Conservation (phyloP, 2,329 filamentous ascomycete species). For the Trichoderma sp. region DNA sequence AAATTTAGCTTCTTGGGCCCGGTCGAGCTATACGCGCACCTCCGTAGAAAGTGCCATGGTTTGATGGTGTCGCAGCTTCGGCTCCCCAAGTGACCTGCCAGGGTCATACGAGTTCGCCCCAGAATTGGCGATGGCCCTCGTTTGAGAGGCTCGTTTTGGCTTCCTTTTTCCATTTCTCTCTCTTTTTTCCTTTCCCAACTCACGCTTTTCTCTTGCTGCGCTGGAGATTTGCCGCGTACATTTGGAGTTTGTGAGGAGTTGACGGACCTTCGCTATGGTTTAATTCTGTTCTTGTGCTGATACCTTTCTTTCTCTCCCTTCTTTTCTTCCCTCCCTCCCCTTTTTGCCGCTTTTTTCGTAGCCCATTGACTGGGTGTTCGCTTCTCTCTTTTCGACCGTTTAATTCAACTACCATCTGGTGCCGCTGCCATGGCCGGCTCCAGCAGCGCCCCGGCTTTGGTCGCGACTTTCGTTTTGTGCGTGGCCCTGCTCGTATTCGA, state of each 20-base stretch:
- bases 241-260: conserved; percentile 26
- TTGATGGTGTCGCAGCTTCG: conserved; percentile 2
- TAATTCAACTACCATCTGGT: conserved; percentile 37
- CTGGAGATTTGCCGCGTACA: conserved; percentile 31
- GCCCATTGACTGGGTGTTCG: conserved; percentile 54
- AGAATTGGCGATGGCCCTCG: conserved; percentile 17
- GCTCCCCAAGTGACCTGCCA: background rate
- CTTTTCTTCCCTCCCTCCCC: conserved; percentile 35
- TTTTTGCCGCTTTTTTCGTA: conserved; percentile 30
- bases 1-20: background rate
- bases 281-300: conserved; percentile 29
- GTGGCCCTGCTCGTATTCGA: conserved; percentile 42
- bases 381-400: conserved; percentile 39
- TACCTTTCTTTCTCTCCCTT: conserved; percentile 30
- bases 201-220: conserved; percentile 38
- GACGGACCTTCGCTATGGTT: conserved; percentile 28
- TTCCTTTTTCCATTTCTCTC: conserved; percentile 33
- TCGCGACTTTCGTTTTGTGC: conserved; percentile 58
- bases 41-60: background rate
- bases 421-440: conserved; percentile 49
- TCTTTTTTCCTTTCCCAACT: conserved; percentile 34
- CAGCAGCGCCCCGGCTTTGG: conserved; percentile 52
- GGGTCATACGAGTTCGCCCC: conserved; percentile 5
- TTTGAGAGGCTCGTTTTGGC: background rate
- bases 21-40: background rate